Evolutionary conservation across 139 green algal species (phyloP).

Genomic region (Micromonas commoda): DNA sequence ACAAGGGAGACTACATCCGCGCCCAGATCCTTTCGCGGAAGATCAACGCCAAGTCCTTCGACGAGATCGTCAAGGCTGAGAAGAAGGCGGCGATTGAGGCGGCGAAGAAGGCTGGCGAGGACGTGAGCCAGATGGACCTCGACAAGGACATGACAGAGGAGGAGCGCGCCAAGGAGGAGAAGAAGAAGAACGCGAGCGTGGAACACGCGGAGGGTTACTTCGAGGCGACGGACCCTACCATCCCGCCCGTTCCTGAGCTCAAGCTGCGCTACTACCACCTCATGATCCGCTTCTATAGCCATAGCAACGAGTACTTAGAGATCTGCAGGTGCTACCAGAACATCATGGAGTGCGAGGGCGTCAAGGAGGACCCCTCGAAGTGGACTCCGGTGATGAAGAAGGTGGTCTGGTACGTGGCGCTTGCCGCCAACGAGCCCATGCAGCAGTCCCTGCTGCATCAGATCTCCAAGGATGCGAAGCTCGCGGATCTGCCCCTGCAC

Average conservation of each 20-base stretch:
- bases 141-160: conserved; percentile 28
- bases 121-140: not conserved
- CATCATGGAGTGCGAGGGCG: conserved; percentile 49
- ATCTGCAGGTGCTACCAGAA: conserved; percentile 71
- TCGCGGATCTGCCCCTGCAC: conserved; percentile 72
- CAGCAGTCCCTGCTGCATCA: conserved; percentile 70
- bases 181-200: conserved; percentile 71
- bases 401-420: conserved; percentile 80
- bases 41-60: conserved; percentile 80
- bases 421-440: conserved; percentile 73
- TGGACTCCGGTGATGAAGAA: conserved; percentile 67
- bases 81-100: conserved; percentile 15
- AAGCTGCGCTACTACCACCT: conserved; percentile 69
- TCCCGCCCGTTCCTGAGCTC: conserved; percentile 75
- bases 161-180: conserved; percentile 34
- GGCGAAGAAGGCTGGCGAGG: conserved; percentile 16
- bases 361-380: conserved; percentile 43
- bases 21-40: conserved; percentile 90
- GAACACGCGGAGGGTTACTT: conserved; percentile 72
- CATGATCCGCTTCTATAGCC: conserved; percentile 59
- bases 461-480: conserved; percentile 62
- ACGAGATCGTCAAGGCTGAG: conserved; percentile 41
- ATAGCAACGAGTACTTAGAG: conserved; percentile 88
- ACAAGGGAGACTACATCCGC: conserved; percentile 79
- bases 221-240: conserved; percentile 27